Percentiles rank a stretch among this genome's conserved stretches.
These are phyloP conservation scores for Daldinia eschscholtzii DNA, from an alignment of 2,329 filamentous ascomycete species.

Conservation along the genomic window DNA sequence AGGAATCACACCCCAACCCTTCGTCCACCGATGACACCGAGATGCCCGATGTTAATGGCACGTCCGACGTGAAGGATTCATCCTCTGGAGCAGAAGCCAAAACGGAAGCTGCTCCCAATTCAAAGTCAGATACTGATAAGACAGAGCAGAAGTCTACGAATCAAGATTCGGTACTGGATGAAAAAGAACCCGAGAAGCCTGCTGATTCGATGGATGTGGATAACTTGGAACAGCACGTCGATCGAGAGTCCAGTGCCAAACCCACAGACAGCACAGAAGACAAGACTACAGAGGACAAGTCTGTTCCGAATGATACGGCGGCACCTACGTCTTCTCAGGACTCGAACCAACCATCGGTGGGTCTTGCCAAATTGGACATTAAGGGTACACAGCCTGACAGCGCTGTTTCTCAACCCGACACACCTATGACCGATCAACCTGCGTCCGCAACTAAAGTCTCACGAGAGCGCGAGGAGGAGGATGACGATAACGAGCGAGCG, in stretches of 20 bases:
- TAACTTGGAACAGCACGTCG: constrained; percentile 41
- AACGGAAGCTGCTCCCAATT: constrained; percentile 6
- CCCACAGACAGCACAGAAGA: constrained; percentile 44
- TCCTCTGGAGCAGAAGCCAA: background rate
- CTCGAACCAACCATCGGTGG: constrained; percentile 50
- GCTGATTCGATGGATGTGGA: constrained; percentile 53
- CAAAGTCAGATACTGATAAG: constrained; percentile 10
- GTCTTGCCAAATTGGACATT: constrained; percentile 52
- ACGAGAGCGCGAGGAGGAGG: constrained; percentile 84
- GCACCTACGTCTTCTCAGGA: constrained; percentile 50
- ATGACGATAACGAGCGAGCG: constrained; percentile 73
- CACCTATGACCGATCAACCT: constrained; percentile 45
- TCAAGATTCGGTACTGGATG: constrained; percentile 20
- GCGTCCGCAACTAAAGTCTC: constrained; percentile 67
- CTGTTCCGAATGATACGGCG: constrained; percentile 42
- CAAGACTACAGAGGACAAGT: constrained; percentile 40
- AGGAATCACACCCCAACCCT: constrained; percentile 32
- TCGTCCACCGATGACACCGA: constrained; percentile 28
- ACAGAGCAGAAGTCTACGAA: constrained; percentile 15
- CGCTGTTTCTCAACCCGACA: constrained; percentile 45
- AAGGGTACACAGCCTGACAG: constrained; percentile 47
- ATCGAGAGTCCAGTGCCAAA: constrained; percentile 42
- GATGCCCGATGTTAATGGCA: constrained; percentile 41
- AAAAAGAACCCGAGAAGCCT: constrained; percentile 12
- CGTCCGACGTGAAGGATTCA: constrained; percentile 19